Evolutionary conservation across 352 stramenopile genomes (phyloP), one percentile per base, ranked within the genome.

Genomic region (Phytophthora lateralis): DNA sequence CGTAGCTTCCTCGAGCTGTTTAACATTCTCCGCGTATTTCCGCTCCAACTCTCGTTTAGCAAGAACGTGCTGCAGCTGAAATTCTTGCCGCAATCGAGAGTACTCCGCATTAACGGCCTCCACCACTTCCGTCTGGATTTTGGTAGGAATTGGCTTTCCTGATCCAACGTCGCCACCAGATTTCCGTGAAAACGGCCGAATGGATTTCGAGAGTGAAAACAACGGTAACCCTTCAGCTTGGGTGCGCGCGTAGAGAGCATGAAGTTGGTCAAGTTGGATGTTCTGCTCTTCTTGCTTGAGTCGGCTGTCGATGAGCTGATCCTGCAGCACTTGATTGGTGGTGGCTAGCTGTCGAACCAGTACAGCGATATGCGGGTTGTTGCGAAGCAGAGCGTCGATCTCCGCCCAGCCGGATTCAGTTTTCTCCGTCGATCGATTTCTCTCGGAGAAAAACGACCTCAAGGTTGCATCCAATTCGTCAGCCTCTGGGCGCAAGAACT

Each of bases 251-350:
- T 90, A 90, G 1, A 90, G 61, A 15, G 75, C 60, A 30, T 90
- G 76, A 2, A 90, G 66, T 32, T 90, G 78, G 20, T 90, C 78
- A 4, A 90, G 70, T 34, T 90, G 80, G 43, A 87, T 82, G 18
- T 44, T 71, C 45, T 86, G 80, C 37, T 90, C 78, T 46, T 80
- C 76, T 46, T 78, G 75, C 52, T 85, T 85, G 6, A 88, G 47
- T 9, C 53, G 68, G 20, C 73, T 88, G 3, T 68, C 55, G 9
- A 88, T n/a, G 1, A 88, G 63, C 38, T 87, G 72, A 0, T 88
- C 66, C 24, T 88, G 66, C 2, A 90, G 53, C 3, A 56, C 7
- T 54, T 81, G 59, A 27, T 88, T 90, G 11, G 61, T 71, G 0
- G 49, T 61, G 10, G 72, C 75, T 3, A 90, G 45, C 15, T 80